Evolutionary conservation across 345 rosid species (phyloP).

Genomic region (Melaleuca alternifolia): DNA sequence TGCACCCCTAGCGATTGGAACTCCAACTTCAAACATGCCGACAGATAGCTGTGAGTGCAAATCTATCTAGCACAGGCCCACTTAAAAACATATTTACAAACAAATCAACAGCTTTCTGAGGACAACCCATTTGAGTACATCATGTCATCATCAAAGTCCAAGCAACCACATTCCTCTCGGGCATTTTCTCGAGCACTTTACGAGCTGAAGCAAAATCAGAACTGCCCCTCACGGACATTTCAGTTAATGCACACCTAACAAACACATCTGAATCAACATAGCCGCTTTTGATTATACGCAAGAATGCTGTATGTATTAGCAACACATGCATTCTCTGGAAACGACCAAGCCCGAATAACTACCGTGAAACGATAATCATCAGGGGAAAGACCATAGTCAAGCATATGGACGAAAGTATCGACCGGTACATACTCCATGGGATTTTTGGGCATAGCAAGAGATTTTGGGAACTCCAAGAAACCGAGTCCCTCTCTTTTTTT

Average conservation of each 20-base stretch:
- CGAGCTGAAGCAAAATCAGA: conserved; percentile 29
- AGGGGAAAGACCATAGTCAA: not conserved
- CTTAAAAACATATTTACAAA: conserved; percentile 41
- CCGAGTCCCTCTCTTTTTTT: too few species aligned
- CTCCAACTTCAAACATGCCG: conserved; percentile 39
- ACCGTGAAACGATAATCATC: not conserved
- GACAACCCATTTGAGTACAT: conserved; percentile 28
- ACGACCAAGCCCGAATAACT: not conserved
- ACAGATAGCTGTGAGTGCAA: conserved; percentile 46
- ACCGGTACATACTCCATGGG: too few species aligned
- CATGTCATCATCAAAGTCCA: conserved; percentile 49
- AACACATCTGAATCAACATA: conserved; percentile 36
- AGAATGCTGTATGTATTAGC: not conserved
- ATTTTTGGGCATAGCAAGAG: too few species aligned
- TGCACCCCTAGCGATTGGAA: conserved; percentile 28
- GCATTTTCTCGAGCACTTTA: conserved; percentile 36
- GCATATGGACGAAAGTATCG: not conserved
- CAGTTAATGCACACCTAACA: conserved; percentile 65
- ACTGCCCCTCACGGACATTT: conserved; percentile 51
- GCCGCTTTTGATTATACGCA: conserved; percentile 10
- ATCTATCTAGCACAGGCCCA: conserved; percentile 45
- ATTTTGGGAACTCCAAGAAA: too few species aligned
- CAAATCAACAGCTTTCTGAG: conserved; percentile 26
- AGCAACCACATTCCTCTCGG: not conserved
- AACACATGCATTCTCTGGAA: not conserved